These are phyloP conservation scores for Aspergillus ostianus DNA, from an alignment of 495 filamentous ascomycete species.

Conservation along the genomic window DNA sequence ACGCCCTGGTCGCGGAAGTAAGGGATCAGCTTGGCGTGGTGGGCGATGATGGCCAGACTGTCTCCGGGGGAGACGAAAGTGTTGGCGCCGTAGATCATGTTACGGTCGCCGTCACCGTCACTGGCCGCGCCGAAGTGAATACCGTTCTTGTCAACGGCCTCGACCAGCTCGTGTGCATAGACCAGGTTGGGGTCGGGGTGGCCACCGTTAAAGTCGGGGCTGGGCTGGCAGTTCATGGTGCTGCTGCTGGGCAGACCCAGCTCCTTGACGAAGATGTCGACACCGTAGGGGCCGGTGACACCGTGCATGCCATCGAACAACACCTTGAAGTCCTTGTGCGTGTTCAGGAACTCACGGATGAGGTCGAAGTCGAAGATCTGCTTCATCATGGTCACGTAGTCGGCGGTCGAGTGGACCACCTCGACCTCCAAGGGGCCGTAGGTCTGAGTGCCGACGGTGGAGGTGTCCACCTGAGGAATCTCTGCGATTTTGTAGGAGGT, in stretches of 20 bases:
- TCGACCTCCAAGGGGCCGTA: constrained; percentile 90
- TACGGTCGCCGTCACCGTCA: constrained; percentile 96
- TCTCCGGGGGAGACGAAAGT: constrained; percentile 96
- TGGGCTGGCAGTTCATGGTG: constrained; percentile 90
- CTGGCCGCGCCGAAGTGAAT: constrained; percentile 96
- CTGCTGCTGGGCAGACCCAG: constrained; percentile 73
- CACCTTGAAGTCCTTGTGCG: constrained; percentile 90
- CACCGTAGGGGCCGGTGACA: constrained; percentile 92
- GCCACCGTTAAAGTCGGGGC: constrained; percentile 91
- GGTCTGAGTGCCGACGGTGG: constrained; percentile 74
- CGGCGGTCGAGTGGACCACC: constrained; percentile 84
- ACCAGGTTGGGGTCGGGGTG: constrained; percentile 98
- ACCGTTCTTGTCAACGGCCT: constrained; percentile 83
- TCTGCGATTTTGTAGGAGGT: constrained; percentile 88
- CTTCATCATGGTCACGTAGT: constrained; percentile 95
- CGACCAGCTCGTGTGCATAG: constrained; percentile 94
- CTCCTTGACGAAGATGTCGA: constrained; percentile 92
- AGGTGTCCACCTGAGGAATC: constrained; percentile 82
- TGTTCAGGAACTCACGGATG: constrained; percentile 86
- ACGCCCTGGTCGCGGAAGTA: constrained; percentile 98
- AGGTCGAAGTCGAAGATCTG: constrained; percentile 96
- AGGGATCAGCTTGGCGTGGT: constrained; percentile 88
- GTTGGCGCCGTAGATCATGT: constrained; percentile 99
- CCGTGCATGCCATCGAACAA: constrained; percentile 93
- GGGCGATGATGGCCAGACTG: constrained; percentile 94